Evolutionary conservation across 495 filamentous ascomycete genomes (phyloP).

Genomic region (Acidomyces sp.): DNA sequence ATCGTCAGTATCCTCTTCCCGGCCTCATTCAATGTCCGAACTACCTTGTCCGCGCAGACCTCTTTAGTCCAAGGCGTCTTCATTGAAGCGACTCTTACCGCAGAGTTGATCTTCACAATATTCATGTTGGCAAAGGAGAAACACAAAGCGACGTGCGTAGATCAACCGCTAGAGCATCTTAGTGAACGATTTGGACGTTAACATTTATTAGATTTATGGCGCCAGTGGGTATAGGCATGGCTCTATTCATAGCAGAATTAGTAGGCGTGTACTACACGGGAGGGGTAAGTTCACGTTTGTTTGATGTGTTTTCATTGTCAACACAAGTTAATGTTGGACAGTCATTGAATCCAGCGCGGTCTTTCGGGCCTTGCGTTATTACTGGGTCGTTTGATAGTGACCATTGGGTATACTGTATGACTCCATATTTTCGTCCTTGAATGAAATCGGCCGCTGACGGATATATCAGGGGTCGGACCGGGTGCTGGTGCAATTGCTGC

Average conservation of each 20-base stretch:
- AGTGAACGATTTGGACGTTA: too few species aligned
- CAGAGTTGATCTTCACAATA: conserved; percentile 23
- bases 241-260: conserved; percentile 21
- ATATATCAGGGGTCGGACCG: conserved; percentile 40
- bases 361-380: conserved; percentile 20
- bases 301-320: too few species aligned
- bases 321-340: too few species aligned
- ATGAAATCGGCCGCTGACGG: neutral
- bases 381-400: conserved; percentile 10
- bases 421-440: neutral
- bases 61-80: conserved; percentile 19
- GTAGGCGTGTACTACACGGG: conserved; percentile 19
- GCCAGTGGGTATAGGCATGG: conserved; percentile 21
- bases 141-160: conserved; percentile 20
- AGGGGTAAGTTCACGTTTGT: conserved; percentile 7
- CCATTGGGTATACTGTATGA: conserved; percentile 24
- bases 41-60: conserved; percentile 12
- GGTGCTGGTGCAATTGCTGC: conserved; percentile 52
- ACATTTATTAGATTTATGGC: too few species aligned
- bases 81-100: conserved; percentile 22
- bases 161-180: too few species aligned
- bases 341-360: conserved; percentile 21
- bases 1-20: conserved; percentile 19
- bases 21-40: conserved; percentile 16
- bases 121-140: conserved; percentile 26